Conservation (phyloP, 495 filamentous ascomycete genomes). For the Astrothelium subdiscretum region DNA sequence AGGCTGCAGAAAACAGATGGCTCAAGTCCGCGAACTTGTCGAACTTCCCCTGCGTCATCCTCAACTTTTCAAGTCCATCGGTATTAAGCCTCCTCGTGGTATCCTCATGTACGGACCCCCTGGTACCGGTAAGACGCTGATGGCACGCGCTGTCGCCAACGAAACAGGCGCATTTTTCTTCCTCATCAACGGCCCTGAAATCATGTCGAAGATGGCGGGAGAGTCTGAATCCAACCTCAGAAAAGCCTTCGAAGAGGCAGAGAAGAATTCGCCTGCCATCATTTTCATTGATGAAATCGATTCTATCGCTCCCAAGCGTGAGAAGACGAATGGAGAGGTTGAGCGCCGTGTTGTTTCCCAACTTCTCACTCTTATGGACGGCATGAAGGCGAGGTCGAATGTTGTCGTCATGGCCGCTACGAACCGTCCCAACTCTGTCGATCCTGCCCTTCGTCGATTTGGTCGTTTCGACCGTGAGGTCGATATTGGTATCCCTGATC, state of each 20-base stretch:
- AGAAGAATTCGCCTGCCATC: constrained; percentile 98
- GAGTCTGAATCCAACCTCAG: constrained; percentile 96
- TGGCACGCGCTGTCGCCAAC: constrained; percentile 97
- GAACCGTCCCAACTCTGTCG: constrained; percentile 95
- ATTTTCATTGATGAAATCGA: constrained; percentile 99
- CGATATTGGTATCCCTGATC: constrained; percentile 94
- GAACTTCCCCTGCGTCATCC: constrained; percentile 93
- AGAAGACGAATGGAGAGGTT: constrained; percentile 99
- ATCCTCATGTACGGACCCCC: constrained; percentile 95
- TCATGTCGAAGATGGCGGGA: constrained; percentile 99
- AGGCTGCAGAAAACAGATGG: constrained; percentile 99
- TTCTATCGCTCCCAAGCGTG: constrained; percentile 97
- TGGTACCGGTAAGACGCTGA: constrained; percentile 97
- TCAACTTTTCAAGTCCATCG: constrained; percentile 98
- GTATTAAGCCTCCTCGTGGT: constrained; percentile 98
- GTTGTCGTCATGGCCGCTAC: constrained; percentile 98
- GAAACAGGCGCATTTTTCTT: constrained; percentile 99
- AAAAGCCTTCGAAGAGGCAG: constrained; percentile 96
- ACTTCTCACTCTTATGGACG: constrained; percentile 95
- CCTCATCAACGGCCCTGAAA: constrained; percentile 96
- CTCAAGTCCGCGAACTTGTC: constrained; percentile 95
- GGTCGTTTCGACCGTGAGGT: constrained; percentile 98
- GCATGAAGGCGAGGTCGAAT: constrained; percentile 98
- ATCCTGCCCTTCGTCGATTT: constrained; percentile 92
- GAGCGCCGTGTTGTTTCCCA: constrained; percentile 97